A percentile compares a stretch with the other conserved stretches of the same genome.
These are phyloP conservation scores for Xylaria sp. DNA, from an alignment of 2,329 filamentous ascomycete species.

Conservation along the genomic window DNA sequence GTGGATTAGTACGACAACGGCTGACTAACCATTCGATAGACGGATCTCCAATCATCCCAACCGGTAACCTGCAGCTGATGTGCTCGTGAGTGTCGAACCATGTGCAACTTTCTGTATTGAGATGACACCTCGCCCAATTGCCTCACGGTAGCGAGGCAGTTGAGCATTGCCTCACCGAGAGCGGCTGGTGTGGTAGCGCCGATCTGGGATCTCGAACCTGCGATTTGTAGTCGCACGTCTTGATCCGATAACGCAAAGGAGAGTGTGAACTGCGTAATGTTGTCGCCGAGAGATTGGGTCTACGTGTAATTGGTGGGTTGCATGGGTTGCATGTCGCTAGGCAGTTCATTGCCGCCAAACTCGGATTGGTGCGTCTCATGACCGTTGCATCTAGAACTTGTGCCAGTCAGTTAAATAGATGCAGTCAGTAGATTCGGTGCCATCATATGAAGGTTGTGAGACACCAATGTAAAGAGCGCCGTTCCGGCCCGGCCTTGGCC, in stretches of 20 bases:
- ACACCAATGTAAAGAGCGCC: neutral
- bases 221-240: neutral
- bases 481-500: neutral
- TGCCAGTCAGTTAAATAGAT: neutral
- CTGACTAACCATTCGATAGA: neutral
- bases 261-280: neutral
- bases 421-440: neutral
- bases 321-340: constrained; percentile 20
- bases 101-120: constrained; percentile 3
- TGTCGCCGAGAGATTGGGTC: neutral
- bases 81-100: constrained; percentile 1
- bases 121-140: constrained; percentile 17
- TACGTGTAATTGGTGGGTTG: constrained; percentile 2
- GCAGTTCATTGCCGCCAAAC: neutral
- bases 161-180: neutral
- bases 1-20: constrained; percentile 4
- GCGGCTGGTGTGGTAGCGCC: neutral
- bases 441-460: neutral
- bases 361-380: neutral
- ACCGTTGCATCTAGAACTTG: neutral
- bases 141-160: constrained; percentile 2
- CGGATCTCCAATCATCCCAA: neutral
- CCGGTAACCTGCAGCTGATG: constrained; percentile 7
- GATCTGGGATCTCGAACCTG: neutral
- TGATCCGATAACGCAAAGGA: neutral